Evolutionary conservation across 2,329 filamentous ascomycete genomes (phyloP).

Genomic region (Domatiomyces catenatus): DNA sequence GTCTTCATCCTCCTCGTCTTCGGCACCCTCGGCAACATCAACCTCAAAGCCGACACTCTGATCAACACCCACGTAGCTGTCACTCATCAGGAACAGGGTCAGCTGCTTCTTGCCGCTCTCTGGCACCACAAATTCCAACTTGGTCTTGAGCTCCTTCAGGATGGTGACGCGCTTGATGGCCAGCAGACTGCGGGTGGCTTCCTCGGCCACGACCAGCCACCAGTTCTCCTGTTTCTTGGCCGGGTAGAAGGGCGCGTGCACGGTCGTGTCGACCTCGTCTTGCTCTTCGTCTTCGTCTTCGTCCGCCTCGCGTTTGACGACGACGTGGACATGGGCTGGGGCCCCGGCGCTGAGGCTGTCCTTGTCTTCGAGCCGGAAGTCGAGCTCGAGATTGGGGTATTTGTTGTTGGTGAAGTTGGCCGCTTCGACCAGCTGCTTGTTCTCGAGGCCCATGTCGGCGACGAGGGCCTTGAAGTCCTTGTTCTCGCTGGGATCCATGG

Average conservation of each 20-base stretch:
- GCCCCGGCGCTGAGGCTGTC: conserved; percentile 67
- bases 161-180: conserved; percentile 93
- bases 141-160: conserved; percentile 53
- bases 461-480: conserved; percentile 63
- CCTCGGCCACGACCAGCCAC: conserved; percentile 94
- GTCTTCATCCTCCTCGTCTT: conserved; percentile 79
- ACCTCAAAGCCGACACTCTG: conserved; percentile 84
- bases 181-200: conserved; percentile 70
- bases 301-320: conserved; percentile 64
- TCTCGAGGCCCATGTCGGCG: conserved; percentile 60
- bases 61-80: conserved; percentile 92
- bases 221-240: conserved; percentile 88
- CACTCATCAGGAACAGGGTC: conserved; percentile 89
- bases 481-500: conserved; percentile 93
- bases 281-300: conserved; percentile 32
- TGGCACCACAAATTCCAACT: conserved; percentile 77
- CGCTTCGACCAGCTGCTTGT: conserved; percentile 72
- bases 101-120: conserved; percentile 67
- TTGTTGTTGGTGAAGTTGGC: conserved; percentile 91
- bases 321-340: conserved; percentile 67
- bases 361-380: conserved; percentile 69
- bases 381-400: conserved; percentile 86
- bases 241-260: conserved; percentile 93
- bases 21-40: conserved; percentile 79
- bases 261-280: conserved; percentile 51